These are phyloP conservation scores for Saccharata proteae DNA, from an alignment of 2,329 filamentous ascomycete genomes.

Conservation along the genomic window DNA sequence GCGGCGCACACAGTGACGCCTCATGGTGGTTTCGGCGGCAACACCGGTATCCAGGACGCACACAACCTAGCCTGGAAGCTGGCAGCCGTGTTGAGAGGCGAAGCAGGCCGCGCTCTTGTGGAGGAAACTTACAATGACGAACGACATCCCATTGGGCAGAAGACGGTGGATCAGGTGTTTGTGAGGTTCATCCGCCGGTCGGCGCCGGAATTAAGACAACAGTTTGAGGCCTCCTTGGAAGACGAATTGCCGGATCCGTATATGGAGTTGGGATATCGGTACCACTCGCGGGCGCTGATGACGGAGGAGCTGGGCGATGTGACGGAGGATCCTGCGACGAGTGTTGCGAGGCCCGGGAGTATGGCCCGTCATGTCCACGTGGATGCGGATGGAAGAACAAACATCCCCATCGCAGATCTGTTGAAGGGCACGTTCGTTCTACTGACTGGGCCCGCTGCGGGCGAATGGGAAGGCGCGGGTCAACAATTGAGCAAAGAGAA, in stretches of 20 bases:
- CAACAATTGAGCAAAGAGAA: neutral
- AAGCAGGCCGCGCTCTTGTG: constrained; percentile 12
- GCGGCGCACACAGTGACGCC: constrained; percentile 26
- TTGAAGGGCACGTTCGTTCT: constrained; percentile 1
- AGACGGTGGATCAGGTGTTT: constrained; percentile 21
- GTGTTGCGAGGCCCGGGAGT: neutral
- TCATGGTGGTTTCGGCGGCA: constrained; percentile 25
- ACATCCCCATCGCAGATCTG: too few relatives aligned
- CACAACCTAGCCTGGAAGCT: constrained; percentile 29
- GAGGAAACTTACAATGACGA: constrained; percentile 24
- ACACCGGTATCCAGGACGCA: constrained; percentile 26
- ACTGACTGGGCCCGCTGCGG: too few relatives aligned
- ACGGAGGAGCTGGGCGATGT: constrained; percentile 1
- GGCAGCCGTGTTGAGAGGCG: constrained; percentile 15
- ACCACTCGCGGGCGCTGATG: constrained; percentile 13
- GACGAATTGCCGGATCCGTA: constrained; percentile 27
- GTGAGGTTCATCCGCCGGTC: too few relatives aligned
- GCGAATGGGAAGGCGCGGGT: constrained; percentile 1
- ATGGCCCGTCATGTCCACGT: too few relatives aligned
- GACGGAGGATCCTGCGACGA: neutral
- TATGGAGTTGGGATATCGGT: constrained; percentile 6
- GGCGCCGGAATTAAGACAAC: too few relatives aligned
- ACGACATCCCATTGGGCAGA: constrained; percentile 21
- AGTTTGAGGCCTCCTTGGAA: constrained; percentile 20
- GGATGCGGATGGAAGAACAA: neutral